Base-by-base conservation (phyloP, 2,329 filamentous ascomycete species). In the Paraconiothyrium sp. region DNA sequence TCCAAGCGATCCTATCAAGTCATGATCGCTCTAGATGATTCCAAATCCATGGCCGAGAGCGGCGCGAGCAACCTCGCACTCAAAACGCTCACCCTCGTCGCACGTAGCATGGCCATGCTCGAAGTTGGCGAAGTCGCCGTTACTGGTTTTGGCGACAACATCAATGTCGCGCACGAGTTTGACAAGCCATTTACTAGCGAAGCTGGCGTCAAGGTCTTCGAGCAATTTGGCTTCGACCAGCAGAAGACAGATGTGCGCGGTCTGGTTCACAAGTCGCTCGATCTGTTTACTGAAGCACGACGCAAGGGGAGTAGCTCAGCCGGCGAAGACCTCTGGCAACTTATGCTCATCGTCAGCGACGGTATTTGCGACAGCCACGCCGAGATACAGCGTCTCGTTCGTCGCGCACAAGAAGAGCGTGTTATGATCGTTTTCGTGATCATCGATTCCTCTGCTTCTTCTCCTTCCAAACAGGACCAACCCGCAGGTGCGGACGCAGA, bases 351-450 rank as follows among this genome's bases (percentile, higher is more conserved):
- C 66, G 89, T 99, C 57, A 97, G 92, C 0, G 95, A 99, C 72
- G 95, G 96, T 9, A 88, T 98, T 27, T 97, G 94, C 68, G 93
- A 96, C 56, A 90, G 94, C 51, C 94, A 98, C 77, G 92, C 93
- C 20, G 85, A 88, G 5, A 94, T 99, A 68, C 87, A 92, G 16
- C 85, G 92, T 5, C 85, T 98, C 24, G 88, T 99, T 11, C 86
- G 95, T 10, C 90, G 94, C 79, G 94, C 95, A 0, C 89, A 93
- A 73, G 94, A 97, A 78, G 92, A 97, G 80, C 86, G 93, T 16
- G 96, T 99, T 75, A 97, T 99, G 92, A 89, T 98, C 65, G 94
- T 99, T 6, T 99, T 99, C 78, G 92, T 99, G 71, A 91, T 99
- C 72, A 93, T 99, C 74, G 95, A 99, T 82, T 75, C 71, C 81